These are phyloP conservation scores for Mucor saturninus DNA, from an alignment of 371 early-diverging fungal species.

Conservation along the genomic window DNA sequence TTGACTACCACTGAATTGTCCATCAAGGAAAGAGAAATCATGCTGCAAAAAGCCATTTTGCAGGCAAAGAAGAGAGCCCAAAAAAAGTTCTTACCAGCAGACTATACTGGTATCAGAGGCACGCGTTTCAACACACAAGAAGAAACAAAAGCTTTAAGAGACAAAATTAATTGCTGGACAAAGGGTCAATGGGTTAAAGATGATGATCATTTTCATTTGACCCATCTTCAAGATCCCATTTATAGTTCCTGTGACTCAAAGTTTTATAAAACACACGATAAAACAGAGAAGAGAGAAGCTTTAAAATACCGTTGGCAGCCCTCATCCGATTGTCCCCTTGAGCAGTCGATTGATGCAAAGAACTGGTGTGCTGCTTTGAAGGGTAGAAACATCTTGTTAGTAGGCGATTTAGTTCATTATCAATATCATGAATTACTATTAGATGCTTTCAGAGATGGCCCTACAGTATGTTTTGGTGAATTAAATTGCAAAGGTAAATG, in stretches of 20 bases:
- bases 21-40: constrained; percentile 18
- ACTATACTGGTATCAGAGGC: constrained; percentile 32
- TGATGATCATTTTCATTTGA: constrained; percentile 18
- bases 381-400: constrained; percentile 51
- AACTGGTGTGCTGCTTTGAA: constrained; percentile 43
- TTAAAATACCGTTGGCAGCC: constrained; percentile 40
- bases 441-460: constrained; percentile 52
- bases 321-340: constrained; percentile 13
- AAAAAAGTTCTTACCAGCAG: not conserved
- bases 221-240: constrained; percentile 50
- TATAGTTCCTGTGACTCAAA: constrained; percentile 44
- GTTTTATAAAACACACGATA: constrained; percentile 30
- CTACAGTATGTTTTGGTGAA: constrained; percentile 62
- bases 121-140: constrained; percentile 10
- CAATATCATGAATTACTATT: constrained; percentile 62
- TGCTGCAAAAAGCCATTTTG: constrained; percentile 21
- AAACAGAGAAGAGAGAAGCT: constrained; percentile 30
- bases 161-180: constrained; percentile 31
- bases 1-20: constrained; percentile 16
- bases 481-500: constrained; percentile 56
- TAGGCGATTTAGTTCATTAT: constrained; percentile 62
- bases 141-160: constrained; percentile 22
- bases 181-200: constrained; percentile 32
- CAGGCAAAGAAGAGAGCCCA: constrained; percentile 25
- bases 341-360: constrained; percentile 16